Base-by-base conservation (phyloP, 2,329 filamentous ascomycete species). In the Penicillium fuscoglaucum region DNA sequence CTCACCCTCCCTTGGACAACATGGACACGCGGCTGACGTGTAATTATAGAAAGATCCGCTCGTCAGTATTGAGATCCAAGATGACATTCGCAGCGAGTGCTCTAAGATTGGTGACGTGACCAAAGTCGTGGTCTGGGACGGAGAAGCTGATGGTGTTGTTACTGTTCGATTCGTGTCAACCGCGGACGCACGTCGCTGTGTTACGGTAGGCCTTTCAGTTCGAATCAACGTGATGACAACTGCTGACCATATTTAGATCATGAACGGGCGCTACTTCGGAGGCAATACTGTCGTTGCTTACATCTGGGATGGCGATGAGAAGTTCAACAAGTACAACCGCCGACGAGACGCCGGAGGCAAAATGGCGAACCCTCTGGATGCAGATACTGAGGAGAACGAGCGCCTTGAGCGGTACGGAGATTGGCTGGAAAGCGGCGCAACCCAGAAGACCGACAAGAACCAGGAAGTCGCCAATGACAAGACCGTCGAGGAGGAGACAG, bases 31-130 rank as follows among this genome's bases (percentile, higher is more conserved):
- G 31, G 47, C 65, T 73, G 54, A 74, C 63, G 24, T 26, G 7
- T 28, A 19, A 13, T 51, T 45, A 35, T 53, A 82, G 66, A 90
- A 96, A 70, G 93, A 98, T 68, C 87, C 90, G 2, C 87, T 87
- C 0, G 90, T 89, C 1, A 83, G 96, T 59, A 80, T 96, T 39
- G 93, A 98, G 62, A 96, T 98, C 78, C 96, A 96, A 72, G 90
- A 96, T 73, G 95, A 99, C 72, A 90, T 98, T 56, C 85, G 90
- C 46, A 91, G 96, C 51, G 93, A 96, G 76, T 96, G 91, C 73
- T 83, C 85, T 58, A 96, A 96, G 76, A 80, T 95, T 15, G 95
- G 95, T 3, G 83, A 88, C 26, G 91, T 98, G 37, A 96, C 92
- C 33, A 97, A 96, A 70, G 90, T 98, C 41, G 87, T 95, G 3